Evolutionary conservation across 2,329 filamentous ascomycete genomes (phyloP).

Genomic region (Claviceps arundinis): DNA sequence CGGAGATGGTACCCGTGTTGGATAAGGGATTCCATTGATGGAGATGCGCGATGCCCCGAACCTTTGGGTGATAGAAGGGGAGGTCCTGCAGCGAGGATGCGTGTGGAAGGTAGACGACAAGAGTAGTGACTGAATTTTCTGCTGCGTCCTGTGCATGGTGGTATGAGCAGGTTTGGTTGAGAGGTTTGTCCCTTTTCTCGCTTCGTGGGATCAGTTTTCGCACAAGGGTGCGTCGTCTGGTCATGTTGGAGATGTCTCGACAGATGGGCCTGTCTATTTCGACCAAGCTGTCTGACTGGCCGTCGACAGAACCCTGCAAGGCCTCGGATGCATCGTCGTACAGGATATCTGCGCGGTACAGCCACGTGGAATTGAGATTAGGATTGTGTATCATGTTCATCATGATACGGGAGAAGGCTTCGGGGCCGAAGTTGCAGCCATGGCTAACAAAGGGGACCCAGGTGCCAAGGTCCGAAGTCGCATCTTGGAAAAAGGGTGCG

Average conservation of each 20-base stretch:
- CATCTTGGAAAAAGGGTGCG: slow-evolving; percentile 16
- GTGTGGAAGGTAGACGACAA: slow-evolving; percentile 69
- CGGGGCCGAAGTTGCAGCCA: slow-evolving; percentile 47
- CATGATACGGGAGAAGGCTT: slow-evolving; percentile 54
- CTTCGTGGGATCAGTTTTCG: slow-evolving; percentile 74
- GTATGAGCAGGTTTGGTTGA: slow-evolving; percentile 75
- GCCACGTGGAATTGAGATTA: slow-evolving; percentile 64
- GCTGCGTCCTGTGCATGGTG: slow-evolving; percentile 28
- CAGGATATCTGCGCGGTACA: slow-evolving; percentile 67
- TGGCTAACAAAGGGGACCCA: slow-evolving; percentile 46
- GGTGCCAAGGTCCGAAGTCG: slow-evolving; percentile 5
- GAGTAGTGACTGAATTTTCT: slow-evolving; percentile 14
- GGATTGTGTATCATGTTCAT: slow-evolving; percentile 65
- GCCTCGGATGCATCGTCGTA: slow-evolving; percentile 17
- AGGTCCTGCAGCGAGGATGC: slow-evolving; percentile 44
- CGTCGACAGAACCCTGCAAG: slow-evolving; percentile 3
- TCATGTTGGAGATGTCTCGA: slow-evolving; percentile 14
- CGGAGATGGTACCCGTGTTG: slow-evolving; percentile 37
- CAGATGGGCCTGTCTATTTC: slow-evolving; percentile 3
- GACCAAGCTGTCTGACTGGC: not conserved
- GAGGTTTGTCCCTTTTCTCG: slow-evolving; percentile 54
- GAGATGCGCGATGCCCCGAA: slow-evolving; percentile 61
- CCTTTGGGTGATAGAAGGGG: slow-evolving; percentile 79
- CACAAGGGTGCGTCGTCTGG: slow-evolving; percentile 51
- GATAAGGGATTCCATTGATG: slow-evolving; percentile 46